Conservation (phyloP, 1,284 basidiomycete genomes). For the Singerocomus rubriflavus region DNA sequence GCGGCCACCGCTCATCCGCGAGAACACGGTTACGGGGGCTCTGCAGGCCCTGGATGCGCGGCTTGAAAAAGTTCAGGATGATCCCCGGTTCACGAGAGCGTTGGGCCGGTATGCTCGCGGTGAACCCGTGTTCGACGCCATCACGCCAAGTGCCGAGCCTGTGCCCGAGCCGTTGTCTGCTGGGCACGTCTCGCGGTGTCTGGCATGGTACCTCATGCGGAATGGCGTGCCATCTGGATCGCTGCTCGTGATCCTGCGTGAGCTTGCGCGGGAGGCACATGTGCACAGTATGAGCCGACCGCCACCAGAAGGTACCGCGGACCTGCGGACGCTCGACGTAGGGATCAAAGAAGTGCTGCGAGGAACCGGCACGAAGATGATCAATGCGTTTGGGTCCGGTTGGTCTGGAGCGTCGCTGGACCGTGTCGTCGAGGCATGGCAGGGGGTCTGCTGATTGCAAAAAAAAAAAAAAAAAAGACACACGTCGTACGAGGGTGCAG, state of each 20-base stretch:
- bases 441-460: slow-evolving; percentile 15
- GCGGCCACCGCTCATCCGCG: slow-evolving; percentile 63
- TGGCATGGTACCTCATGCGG: slow-evolving; percentile 62
- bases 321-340: slow-evolving; percentile 46
- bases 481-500: slow-evolving; percentile 12
- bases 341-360: slow-evolving; percentile 70
- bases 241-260: slow-evolving; percentile 53
- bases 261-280: slow-evolving; percentile 59
- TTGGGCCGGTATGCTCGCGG: slow-evolving; percentile 55
- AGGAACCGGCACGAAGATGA: slow-evolving; percentile 64
- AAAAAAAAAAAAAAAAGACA: not conserved
- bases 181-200: slow-evolving; percentile 36
- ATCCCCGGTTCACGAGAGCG: slow-evolving; percentile 43
- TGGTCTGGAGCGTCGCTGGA: slow-evolving; percentile 65
- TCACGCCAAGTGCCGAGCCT: slow-evolving; percentile 6
- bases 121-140: slow-evolving; percentile 33
- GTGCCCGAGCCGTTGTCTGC: slow-evolving; percentile 1
- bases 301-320: slow-evolving; percentile 48
- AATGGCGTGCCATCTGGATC: slow-evolving; percentile 67
- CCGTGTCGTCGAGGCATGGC: slow-evolving; percentile 60
- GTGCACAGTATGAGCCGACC: slow-evolving; percentile 44
- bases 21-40: slow-evolving; percentile 62
- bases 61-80: slow-evolving; percentile 45
- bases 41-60: slow-evolving; percentile 57
- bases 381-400: slow-evolving; percentile 59